phyloP scores from a whole-genome alignment of 768 basidiomycete species.

The Goffeauzyma gilvescens region DNA sequence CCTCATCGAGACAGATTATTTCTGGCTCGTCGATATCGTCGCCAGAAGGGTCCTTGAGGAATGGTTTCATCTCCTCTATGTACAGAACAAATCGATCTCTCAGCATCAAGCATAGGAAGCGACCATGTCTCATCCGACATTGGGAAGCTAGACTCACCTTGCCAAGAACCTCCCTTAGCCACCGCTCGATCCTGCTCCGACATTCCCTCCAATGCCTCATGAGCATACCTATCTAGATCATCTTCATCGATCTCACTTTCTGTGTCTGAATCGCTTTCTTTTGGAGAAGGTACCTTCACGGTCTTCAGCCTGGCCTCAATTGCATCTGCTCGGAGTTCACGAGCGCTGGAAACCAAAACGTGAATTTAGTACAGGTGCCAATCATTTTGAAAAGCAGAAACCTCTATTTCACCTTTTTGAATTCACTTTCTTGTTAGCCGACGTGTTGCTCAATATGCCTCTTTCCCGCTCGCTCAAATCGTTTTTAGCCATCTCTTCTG shows the following conservation, averaged over 20 bases:
- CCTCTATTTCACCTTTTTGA: too few relatives aligned
- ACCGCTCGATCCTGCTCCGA: too few relatives aligned
- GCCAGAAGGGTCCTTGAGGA: too few relatives aligned
- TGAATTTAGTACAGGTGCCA: background rate
- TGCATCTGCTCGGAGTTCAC: background rate
- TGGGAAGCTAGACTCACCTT: background rate
- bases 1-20: too few relatives aligned
- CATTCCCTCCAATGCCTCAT: background rate
- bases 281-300: background rate
- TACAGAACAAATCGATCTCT: background rate
- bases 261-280: background rate
- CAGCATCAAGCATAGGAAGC: background rate
- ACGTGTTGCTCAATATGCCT: background rate
- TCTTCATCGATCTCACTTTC: background rate
- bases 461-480: background rate
- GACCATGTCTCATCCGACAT: too few relatives aligned
- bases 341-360: background rate
- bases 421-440: background rate
- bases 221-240: background rate
- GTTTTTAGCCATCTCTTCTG: background rate
- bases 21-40: too few relatives aligned
- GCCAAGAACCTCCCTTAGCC: too few relatives aligned
- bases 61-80: background rate
- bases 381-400: too few relatives aligned
- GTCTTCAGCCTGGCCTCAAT: background rate